phyloP scores from a whole-genome alignment of 2,329 filamentous ascomycete genomes.

The Bertia moriformis region DNA sequence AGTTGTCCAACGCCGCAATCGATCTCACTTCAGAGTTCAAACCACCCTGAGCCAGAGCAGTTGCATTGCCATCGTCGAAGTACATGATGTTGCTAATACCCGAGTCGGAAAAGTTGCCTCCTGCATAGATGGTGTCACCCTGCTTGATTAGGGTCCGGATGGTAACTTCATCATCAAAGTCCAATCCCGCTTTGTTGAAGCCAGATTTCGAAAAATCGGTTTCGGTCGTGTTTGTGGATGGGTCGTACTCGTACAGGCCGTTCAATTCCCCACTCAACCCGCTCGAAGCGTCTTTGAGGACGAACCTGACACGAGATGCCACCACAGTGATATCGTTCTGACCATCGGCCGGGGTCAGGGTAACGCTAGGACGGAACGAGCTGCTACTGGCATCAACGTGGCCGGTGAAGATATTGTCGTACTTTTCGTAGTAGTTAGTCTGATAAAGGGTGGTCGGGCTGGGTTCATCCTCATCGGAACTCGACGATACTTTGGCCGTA shows the following conservation, averaged over 20 bases:
- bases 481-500: conserved; percentile 52
- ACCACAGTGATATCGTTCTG: conserved; percentile 64
- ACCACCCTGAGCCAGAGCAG: conserved; percentile 39
- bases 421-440: conserved; percentile 93
- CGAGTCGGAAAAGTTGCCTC: conserved; percentile 44
- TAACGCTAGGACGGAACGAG: conserved; percentile 68
- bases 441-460: conserved; percentile 60
- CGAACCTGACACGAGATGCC: conserved; percentile 44
- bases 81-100: conserved; percentile 46
- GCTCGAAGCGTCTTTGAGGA: conserved; percentile 16
- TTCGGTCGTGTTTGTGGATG: conserved; percentile 28
- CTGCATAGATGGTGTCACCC: conserved; percentile 40
- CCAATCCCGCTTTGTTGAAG: conserved; percentile 42
- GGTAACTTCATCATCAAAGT: conserved; percentile 33
- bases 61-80: conserved; percentile 33
- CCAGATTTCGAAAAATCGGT: conserved; percentile 38
- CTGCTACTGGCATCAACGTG: conserved; percentile 61
- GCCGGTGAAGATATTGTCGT: conserved; percentile 80
- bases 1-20: conserved; percentile 33
- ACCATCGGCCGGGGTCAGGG: conserved; percentile 52
- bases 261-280: conserved; percentile 41
- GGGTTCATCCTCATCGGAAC: conserved; percentile 23
- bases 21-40: conserved; percentile 46
- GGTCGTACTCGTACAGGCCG: conserved; percentile 56
- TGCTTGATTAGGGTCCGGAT: conserved; percentile 35